Evolutionary conservation across 23 red algal genomes (phyloP).

Genomic region (Gracilaria gracilis): DNA sequence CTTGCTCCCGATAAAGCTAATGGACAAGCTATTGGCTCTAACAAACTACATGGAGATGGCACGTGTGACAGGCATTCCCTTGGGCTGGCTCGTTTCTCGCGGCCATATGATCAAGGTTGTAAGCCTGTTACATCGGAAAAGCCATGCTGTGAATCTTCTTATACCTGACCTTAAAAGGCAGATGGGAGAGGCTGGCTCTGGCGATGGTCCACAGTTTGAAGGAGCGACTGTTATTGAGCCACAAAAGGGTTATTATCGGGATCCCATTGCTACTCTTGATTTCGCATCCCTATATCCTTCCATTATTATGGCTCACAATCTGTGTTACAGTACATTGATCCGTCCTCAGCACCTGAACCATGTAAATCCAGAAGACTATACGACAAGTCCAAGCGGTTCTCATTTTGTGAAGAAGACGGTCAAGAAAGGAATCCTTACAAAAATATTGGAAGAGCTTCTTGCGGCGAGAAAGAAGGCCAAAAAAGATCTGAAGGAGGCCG

Average conservation of each 20-base stretch:
- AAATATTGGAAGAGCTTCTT: conserved; percentile 95
- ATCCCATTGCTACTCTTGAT: conserved; percentile 93
- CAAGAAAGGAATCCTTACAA: conserved; percentile 86
- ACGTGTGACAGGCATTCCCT: conserved; percentile 93
- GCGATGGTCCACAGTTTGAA: conserved; percentile 82
- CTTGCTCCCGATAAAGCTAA: conserved; percentile 86
- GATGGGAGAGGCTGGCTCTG: conserved; percentile 41
- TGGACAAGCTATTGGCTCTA: conserved; percentile 96
- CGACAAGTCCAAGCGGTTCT: conserved; percentile 73
- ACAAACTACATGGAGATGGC: conserved; percentile 99
- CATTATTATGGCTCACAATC: conserved; percentile 99
- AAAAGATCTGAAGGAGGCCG: conserved; percentile 80
- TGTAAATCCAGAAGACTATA: conserved; percentile 77
- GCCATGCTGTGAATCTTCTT: conserved; percentile 69
- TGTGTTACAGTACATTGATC: conserved; percentile 92
- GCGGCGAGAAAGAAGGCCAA: conserved; percentile 93
- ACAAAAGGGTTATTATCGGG: conserved; percentile 68
- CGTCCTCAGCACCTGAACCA: conserved; percentile 47
- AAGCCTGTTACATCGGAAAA: conserved; percentile 94
- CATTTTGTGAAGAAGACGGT: conserved; percentile 84
- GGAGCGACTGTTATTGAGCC: conserved; percentile 99
- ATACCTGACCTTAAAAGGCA: conserved; percentile 82
- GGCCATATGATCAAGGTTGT: conserved; percentile 99
- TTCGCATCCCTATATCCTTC: conserved; percentile 98
- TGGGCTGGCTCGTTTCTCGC: conserved; percentile 94